A percentile compares a stretch with the other conserved stretches of the same genome.
These are phyloP conservation scores for Ceratorhiza oryzae-sativae DNA, from an alignment of 1,284 basidiomycete species.

Conservation along the genomic window DNA sequence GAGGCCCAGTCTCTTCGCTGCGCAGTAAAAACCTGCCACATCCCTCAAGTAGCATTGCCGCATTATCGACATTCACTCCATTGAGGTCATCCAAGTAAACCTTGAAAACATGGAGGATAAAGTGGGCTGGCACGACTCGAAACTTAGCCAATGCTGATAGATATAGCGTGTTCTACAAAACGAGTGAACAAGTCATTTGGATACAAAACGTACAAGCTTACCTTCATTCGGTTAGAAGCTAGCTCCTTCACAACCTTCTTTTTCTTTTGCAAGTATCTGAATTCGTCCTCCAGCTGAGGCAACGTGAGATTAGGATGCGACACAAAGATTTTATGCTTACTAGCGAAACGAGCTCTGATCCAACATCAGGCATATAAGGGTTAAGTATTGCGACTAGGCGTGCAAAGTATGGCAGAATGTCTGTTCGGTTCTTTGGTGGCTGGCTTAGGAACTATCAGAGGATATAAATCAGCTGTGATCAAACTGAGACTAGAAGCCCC, in stretches of 20 bases:
- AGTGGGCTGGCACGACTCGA: slow-evolving; percentile 87
- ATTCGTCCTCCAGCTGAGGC: slow-evolving; percentile 90
- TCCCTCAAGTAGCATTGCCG: slow-evolving; percentile 89
- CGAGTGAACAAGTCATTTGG: slow-evolving; percentile 17
- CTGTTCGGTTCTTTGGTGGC: slow-evolving; percentile 87
- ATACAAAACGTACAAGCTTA: slow-evolving; percentile 48
- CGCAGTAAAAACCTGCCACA: slow-evolving; percentile 93
- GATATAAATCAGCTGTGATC: background rate
- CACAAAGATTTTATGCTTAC: slow-evolving; percentile 47
- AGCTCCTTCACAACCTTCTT: slow-evolving; percentile 91
- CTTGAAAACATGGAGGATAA: slow-evolving; percentile 96
- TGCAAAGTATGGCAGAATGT: slow-evolving; percentile 93
- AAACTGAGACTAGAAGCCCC: slow-evolving; percentile 41
- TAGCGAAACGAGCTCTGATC: slow-evolving; percentile 82
- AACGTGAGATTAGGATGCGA: background rate
- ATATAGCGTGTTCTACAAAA: slow-evolving; percentile 81
- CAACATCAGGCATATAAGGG: slow-evolving; percentile 94
- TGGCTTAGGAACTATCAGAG: slow-evolving; percentile 75
- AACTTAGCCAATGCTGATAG: slow-evolving; percentile 96
- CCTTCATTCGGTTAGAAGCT: slow-evolving; percentile 83
- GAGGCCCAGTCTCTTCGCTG: slow-evolving; percentile 84
- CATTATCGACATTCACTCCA: slow-evolving; percentile 90
- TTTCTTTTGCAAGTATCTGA: slow-evolving; percentile 95
- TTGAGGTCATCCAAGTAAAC: slow-evolving; percentile 96
- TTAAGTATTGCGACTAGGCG: slow-evolving; percentile 87